Evolutionary conservation across 164 flowering plant genomes (phyloP).

Genomic region (Macadamia tetraphylla): DNA sequence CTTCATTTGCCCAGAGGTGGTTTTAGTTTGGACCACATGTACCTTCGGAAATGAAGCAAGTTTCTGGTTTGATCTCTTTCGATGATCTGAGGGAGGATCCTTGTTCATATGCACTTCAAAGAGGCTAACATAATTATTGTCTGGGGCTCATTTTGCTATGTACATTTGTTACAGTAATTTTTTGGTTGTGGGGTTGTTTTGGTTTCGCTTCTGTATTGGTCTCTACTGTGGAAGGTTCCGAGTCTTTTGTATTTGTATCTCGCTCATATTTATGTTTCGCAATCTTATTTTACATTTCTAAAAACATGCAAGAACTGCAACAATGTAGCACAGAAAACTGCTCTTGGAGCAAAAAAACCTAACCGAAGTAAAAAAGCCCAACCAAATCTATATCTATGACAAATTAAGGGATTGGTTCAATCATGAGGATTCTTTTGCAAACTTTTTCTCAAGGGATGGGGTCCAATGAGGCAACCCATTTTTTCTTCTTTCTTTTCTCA

Average conservation of each 20-base stretch:
- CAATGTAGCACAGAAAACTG: no score
- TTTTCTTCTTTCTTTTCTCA: no score
- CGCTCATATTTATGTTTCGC: neutral
- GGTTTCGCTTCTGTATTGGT: neutral
- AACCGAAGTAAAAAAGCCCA: no score
- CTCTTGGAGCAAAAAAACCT: no score
- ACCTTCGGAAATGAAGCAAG: neutral
- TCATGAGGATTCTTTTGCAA: no score
- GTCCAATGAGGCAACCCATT: no score
- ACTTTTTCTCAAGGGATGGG: no score
- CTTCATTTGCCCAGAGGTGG: neutral
- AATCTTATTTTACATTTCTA: neutral
- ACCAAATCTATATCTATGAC: no score
- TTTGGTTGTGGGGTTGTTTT: neutral
- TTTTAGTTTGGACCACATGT: neutral
- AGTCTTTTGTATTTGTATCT: neutral
- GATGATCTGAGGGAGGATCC: neutral
- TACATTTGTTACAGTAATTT: neutral
- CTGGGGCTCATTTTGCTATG: conserved; percentile 1
- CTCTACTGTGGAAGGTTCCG: neutral
- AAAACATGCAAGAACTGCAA: neutral
- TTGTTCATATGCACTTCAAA: neutral
- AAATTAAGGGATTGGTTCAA: no score
- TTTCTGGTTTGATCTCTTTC: neutral
- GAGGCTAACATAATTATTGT: neutral